Evolutionary conservation across 108 stramenopile genomes (phyloP), one percentile per base, ranked within the genome.

Genomic region (Stephanodiscus triporus): DNA sequence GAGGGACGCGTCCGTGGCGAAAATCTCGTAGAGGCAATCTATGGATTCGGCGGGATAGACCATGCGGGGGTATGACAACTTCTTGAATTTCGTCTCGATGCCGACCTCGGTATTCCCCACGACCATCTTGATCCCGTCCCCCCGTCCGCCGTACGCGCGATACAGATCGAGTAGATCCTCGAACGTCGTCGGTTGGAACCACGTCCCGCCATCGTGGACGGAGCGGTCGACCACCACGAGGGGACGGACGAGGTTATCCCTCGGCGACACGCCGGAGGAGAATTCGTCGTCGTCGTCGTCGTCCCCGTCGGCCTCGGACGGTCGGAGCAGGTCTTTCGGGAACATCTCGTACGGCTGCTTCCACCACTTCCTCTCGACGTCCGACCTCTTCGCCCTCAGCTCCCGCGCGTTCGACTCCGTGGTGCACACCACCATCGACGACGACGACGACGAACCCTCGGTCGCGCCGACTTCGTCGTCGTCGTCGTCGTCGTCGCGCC

Each of bases 91-190:
- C 9, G 88, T 90, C 66, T 94, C 93, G 75, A 93, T 93, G 9
- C 95, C 94, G 57, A 98, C 96, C 84, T 97, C 95, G 0, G 96
- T 98, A 70, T 98, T 98, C 9, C 97, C 97, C 20, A 93, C 92
- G 23, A 98, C 93, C 71, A 98, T 85, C 70, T 92, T 95, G 66
- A 92, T 82, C 38, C 85, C 89, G 9, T 22, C 56, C 34, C 47
- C 22, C 27, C 66, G 64, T 14, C 82, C 63, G 14, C 88, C 85
- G 56, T 86, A 87, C 36, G 84, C 83, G n/a, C 89, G 81, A 73
- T 95, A 84, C 17, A 96, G 69, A 43, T 60, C 67, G 6, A 98
- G 84, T 30, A 98, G 66, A 50, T 87, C 90, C 23, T 68, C 71
- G 42, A 98, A 60, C 14, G 93, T 86, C 17, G 76, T 82, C 1